Percentiles rank a stretch among this genome's conserved stretches.
phyloP scores from a whole-genome alignment of 345 rosid species.

The Mallotus nudiflorus region DNA sequence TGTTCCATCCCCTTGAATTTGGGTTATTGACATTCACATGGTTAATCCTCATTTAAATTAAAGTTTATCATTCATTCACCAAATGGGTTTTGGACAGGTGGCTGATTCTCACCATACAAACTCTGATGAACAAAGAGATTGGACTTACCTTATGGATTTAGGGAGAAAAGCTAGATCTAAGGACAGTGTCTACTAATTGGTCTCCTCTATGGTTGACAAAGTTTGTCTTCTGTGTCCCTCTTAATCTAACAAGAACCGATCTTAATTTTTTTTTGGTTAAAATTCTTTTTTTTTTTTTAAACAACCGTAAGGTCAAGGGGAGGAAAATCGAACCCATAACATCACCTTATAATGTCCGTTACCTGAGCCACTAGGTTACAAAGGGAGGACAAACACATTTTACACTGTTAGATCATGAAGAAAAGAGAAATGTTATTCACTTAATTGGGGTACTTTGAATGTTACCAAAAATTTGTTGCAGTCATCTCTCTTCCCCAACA shows the following conservation, averaged over 20 bases:
- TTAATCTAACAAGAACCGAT: conserved; percentile 23
- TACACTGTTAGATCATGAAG: conserved; percentile 31
- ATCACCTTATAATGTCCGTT: too few relatives aligned
- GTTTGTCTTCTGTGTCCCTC: conserved; percentile 29
- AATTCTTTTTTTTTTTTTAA: too few relatives aligned
- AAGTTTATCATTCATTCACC: neutral
- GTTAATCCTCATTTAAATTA: conserved; percentile 2
- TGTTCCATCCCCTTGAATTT: conserved; percentile 12
- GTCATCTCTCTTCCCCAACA: conserved; percentile 2
- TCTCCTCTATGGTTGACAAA: conserved; percentile 47
- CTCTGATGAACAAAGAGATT: conserved; percentile 8
- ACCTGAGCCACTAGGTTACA: too few relatives aligned
- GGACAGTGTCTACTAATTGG: conserved; percentile 37
- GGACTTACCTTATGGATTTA: conserved; percentile 18
- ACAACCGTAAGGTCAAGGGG: too few relatives aligned
- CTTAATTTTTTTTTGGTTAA: conserved; percentile 1
- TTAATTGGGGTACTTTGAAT: conserved; percentile 30
- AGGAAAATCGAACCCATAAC: too few relatives aligned
- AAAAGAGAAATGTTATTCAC: conserved; percentile 1
- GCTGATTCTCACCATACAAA: conserved; percentile 17
- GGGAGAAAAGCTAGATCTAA: conserved; percentile 22
- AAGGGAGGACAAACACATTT: conserved; percentile 31
- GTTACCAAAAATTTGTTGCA: conserved; percentile 19
- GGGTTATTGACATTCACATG: conserved; percentile 17
- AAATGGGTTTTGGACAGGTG: conserved; percentile 31